Percentiles rank a stretch among this genome's conserved stretches.
Conservation (phyloP, 2,329 filamentous ascomycete genomes). For the Trichophyton benhamiae region DNA sequence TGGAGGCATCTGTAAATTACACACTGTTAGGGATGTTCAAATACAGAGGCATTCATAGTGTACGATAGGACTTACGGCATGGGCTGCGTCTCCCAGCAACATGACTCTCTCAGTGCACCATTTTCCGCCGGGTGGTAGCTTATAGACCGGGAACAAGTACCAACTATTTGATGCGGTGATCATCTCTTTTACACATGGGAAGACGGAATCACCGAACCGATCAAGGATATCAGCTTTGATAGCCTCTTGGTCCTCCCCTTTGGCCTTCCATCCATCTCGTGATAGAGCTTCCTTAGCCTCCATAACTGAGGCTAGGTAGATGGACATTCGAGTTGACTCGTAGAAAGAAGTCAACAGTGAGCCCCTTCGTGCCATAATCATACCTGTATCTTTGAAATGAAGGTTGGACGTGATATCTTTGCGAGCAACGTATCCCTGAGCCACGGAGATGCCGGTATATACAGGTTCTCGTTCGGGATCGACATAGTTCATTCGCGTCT, state of each 20-base stretch:
- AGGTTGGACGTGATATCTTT: conserved; percentile 16
- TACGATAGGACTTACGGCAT: conserved; percentile 25
- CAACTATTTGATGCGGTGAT: conserved; percentile 18
- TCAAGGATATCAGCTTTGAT: conserved; percentile 23
- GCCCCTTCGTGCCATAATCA: conserved; percentile 33
- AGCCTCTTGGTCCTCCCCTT: conserved; percentile 21
- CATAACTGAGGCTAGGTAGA: conserved; percentile 20
- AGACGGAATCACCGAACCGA: conserved; percentile 23
- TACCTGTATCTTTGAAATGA: conserved; percentile 33
- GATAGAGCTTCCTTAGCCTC: conserved; percentile 21
- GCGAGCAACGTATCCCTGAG: conserved; percentile 13
- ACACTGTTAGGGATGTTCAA: not conserved
- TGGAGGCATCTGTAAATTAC: conserved; percentile 30
- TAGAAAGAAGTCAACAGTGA: conserved; percentile 39
- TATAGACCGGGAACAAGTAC: conserved; percentile 28
- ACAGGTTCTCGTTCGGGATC: conserved; percentile 38
- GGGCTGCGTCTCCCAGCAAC: conserved; percentile 35
- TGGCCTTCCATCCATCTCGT: conserved; percentile 8
- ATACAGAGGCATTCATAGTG: not conserved
- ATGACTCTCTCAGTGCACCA: conserved; percentile 30
- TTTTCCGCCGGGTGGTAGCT: conserved; percentile 24
- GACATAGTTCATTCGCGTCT: conserved; percentile 39
- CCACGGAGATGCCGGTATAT: conserved; percentile 36
- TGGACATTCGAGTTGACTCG: conserved; percentile 24
- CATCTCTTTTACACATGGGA: conserved; percentile 27